phyloP scores from a whole-genome alignment of 2,329 filamentous ascomycete genomes.

The Pleomassaria siparia region DNA sequence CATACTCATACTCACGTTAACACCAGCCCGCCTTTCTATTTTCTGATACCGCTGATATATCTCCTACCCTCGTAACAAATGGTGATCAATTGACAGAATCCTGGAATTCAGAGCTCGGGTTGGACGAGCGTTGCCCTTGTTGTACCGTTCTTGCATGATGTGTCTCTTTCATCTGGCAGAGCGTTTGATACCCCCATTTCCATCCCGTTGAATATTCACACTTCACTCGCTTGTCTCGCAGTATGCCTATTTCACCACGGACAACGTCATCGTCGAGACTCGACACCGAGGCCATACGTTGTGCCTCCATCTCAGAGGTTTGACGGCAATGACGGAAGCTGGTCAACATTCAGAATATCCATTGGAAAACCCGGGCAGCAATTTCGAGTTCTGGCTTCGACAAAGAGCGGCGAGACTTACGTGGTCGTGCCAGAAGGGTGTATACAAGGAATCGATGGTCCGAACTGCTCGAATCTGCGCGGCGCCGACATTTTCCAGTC shows the following conservation, averaged over 20 bases:
- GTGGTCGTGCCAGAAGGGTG: constrained; percentile 41
- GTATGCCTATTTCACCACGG: constrained; percentile 24
- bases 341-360: constrained; percentile 46
- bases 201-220: not conserved
- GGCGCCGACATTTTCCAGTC: constrained; percentile 35
- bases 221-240: constrained; percentile 8
- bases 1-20: too few relatives aligned
- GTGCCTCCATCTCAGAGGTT: constrained; percentile 37
- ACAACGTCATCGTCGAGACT: constrained; percentile 11
- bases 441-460: constrained; percentile 25
- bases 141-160: not conserved
- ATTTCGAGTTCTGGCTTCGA: constrained; percentile 39
- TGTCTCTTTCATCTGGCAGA: not conserved
- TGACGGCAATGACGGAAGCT: constrained; percentile 46
- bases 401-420: constrained; percentile 33
- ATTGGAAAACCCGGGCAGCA: constrained; percentile 45
- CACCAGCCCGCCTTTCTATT: too few relatives aligned
- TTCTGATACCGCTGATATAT: not conserved
- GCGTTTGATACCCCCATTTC: not conserved
- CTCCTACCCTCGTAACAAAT: not conserved
- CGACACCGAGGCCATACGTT: constrained; percentile 28
- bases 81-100: not conserved
- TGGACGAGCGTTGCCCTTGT: not conserved
- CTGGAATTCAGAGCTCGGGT: not conserved
- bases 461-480: constrained; percentile 31